phyloP scores from a whole-genome alignment of 176 grass and related monocot species.

The Juncus effusus region DNA sequence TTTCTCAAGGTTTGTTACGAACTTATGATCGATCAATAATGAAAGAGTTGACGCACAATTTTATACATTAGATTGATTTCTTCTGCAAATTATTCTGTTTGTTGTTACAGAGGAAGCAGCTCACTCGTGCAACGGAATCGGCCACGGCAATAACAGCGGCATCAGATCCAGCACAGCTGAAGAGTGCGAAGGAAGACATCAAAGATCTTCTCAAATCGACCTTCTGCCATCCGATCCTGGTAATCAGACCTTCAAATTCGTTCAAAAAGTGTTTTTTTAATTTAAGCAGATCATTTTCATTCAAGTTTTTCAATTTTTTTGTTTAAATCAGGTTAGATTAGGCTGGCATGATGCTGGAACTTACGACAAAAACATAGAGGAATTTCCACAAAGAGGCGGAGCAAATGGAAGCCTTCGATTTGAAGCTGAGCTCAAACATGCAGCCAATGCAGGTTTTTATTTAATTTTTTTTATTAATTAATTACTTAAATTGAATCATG shows the following conservation, averaged over 20 bases:
- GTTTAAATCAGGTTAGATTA: conserved; percentile 54
- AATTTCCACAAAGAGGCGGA: conserved; percentile 80
- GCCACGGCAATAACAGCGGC: conserved; percentile 39
- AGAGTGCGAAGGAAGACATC: conserved; percentile 74
- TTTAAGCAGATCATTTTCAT: not conserved
- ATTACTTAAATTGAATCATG: not conserved
- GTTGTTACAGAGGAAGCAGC: conserved; percentile 21
- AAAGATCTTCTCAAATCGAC: conserved; percentile 66
- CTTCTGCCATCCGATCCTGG: conserved; percentile 86
- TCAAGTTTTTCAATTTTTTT: too few species aligned
- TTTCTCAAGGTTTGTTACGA: conserved; percentile 43
- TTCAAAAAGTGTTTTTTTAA: not conserved
- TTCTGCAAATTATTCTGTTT: not conserved
- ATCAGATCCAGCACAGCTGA: conserved; percentile 61
- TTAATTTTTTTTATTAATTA: not conserved
- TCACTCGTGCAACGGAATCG: conserved; percentile 27
- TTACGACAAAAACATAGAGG: conserved; percentile 85
- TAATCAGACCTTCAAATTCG: conserved; percentile 19
- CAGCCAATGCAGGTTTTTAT: conserved; percentile 84
- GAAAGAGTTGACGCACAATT: too few species aligned
- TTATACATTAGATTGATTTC: too few species aligned
- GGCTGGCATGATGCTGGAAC: conserved; percentile 99
- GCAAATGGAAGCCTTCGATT: conserved; percentile 96
- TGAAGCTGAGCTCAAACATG: conserved; percentile 87
- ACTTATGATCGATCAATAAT: not conserved